Evolutionary conservation across 1,284 basidiomycete genomes (phyloP), one percentile per base, ranked within the genome.

Genomic region (Irpex sp.): DNA sequence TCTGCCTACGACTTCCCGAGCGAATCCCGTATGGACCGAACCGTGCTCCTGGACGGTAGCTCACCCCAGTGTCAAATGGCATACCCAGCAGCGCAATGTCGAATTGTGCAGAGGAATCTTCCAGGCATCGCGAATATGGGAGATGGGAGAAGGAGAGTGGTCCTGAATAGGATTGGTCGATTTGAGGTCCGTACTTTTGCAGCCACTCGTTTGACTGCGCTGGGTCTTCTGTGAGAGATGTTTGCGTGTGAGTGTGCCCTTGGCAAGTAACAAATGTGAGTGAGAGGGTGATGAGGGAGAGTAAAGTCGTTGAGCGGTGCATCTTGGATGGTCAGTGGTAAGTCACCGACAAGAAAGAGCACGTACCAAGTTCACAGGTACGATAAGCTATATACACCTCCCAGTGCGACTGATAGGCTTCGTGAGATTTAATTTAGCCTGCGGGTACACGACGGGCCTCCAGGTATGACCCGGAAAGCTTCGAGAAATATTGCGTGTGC

Each of bases 1-100:
- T 77, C 68, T 92, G 86, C 59, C 92, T 78, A 60, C 89, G 81
- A 70, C 88, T 89, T 3, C 91, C 91, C 7, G 88, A 87, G 37
- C 92, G 86, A 69, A 94, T 94, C 5, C 88, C 92, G 69, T 83
- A 85, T 1, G 92, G 92, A 8, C 92, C 92, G 77, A 94, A 94
- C 2, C 92, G 84, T 31, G 92, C 92, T 64, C 89, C 90, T 59
- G 89, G 83, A 63, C 91, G 78, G 70, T 90, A 92, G 0, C 81
- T 81, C 15, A 88, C 87, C 1, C 79, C 83, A 3, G 91, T 93
- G 70, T 94, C 92, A 70, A 94, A 93, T 0, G 92, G 92, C 78
- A 93, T 86, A 5, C 92, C 93, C 6, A 94, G 75, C 51, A 94
- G 74, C 1, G 90, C 91, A 62, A 93, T 85, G 72, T 93, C 91